These are phyloP conservation scores for Cadophora gregata DNA, from an alignment of 2,329 filamentous ascomycete species.

Conservation along the genomic window DNA sequence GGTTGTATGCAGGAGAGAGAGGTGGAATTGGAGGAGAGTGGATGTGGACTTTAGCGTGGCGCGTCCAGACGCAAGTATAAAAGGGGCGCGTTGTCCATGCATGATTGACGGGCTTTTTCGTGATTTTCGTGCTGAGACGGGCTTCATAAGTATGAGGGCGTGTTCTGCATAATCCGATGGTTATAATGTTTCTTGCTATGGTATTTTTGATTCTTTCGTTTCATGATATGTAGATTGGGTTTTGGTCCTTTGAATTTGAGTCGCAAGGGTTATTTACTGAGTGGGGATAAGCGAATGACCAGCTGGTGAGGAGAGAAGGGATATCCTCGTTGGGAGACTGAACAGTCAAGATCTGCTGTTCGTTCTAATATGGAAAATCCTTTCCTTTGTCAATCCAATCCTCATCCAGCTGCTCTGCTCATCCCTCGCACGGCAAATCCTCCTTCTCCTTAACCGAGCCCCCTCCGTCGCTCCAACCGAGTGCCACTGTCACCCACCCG, in stretches of 20 bases:
- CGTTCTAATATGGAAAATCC: not conserved
- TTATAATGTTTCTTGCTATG: not conserved
- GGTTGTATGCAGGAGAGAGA: conserved; percentile 10
- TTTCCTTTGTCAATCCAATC: not conserved
- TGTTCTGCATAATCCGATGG: conserved; percentile 4
- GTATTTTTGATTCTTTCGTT: not conserved
- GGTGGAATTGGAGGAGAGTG: not conserved
- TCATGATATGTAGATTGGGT: not conserved
- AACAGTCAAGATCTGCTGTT: conserved; percentile 6
- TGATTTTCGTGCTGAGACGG: conserved; percentile 4
- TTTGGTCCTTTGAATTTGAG: not conserved
- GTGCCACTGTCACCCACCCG: too few relatives aligned
- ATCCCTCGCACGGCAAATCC: not conserved
- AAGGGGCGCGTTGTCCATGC: conserved; percentile 4
- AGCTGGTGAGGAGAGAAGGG: not conserved
- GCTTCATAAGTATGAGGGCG: conserved; percentile 6
- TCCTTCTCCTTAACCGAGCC: not conserved
- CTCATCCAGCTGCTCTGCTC: not conserved
- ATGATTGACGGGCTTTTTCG: not conserved
- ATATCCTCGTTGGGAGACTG: not conserved
- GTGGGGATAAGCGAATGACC: not conserved
- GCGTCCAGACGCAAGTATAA: conserved; percentile 10
- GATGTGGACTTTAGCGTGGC: conserved; percentile 5
- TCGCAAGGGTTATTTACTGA: not conserved
- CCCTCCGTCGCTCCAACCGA: not conserved